Evolutionary conservation across 345 rosid species (phyloP), one percentile per base, ranked within the genome.

Genomic region (Linum usitatissimum): DNA sequence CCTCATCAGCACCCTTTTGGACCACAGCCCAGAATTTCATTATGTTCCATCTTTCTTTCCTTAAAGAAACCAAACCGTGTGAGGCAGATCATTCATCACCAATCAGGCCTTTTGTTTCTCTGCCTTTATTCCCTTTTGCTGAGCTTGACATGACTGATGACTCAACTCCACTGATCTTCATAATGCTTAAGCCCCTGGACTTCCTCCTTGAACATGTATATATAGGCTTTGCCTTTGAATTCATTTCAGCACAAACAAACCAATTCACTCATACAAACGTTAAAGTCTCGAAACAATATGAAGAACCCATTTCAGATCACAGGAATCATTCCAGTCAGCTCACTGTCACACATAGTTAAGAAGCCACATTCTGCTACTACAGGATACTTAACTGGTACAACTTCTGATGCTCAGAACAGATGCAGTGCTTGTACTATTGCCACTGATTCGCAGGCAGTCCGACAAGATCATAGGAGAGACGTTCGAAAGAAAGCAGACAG

Each of bases 401-500:
- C 51, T 4, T 10, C 8, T 45, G 4, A 4, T 9, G 13, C 51
- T 15, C 14, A 45, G 7, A 45, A 45, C 51, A 45, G 15, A 45
- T 45, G 38, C 38, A 34, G 6, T 34, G 8, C 51, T 45, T 15
- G 51, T 15, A 45, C 3, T 34, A 5, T 17, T 45, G 1, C 51
- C 17, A 45, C 4, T 10, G 14, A 9, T 45, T 45, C 51, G 7
- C 51, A 45, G 51, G 51, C 4, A 2, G 14, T 45, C 13, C 8
- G 10, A 45, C 51, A 15, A 45, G 51, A 15, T 10, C 51, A 45
- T 45, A 45, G 51, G 14, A 45, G 14, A 45, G 14, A 45, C 1
- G 51, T 66, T 2, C 70, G 75, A 30, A 81, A 45, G 62, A 72
- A 73, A 68, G 75, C 62, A 0, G 71, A 77, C 51, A 18, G 68